Base-by-base conservation (phyloP, 176 grass and related monocot genomes). In the Oryza glaberrima region DNA sequence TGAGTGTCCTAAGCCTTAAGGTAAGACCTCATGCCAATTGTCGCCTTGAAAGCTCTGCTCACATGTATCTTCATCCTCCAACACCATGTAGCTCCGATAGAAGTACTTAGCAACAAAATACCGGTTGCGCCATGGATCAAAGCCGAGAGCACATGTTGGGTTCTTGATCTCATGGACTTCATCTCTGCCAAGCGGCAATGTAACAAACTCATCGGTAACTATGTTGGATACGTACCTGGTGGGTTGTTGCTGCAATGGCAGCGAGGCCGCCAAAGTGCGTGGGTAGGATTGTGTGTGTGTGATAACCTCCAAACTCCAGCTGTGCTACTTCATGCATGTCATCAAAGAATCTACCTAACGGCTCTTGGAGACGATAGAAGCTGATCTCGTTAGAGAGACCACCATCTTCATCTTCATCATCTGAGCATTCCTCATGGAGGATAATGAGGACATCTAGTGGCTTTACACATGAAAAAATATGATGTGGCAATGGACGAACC, bases 251-350 rank as follows among this genome's bases (percentile, higher is more conserved):
- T 35, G 34, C 34, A 35, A 35, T n/a, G 45, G 78, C 85, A 34
- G 67, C 15, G 0, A 86, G 70, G 35, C 77, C 85, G 34, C 75
- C 60, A 46, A 3, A 86, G 70, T 86, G 58, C 60, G 34, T 20
- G n/a, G 45, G 40, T 3, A 41, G 40, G 40, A 41, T 41, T 5
- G 20, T 35, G 34, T 16, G 43, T 65, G 19, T 16, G 63, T 45
- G 77, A 79, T 47, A 3, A 17, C 16, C 64, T 41, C 80, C 9
- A 0, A 65, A 2, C 7, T 80, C 3, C 28, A 80, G 32, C 43
- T 72, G 34, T 3, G 34, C 34, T 4, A 35, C 34, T 35, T 35
- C 34, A 35, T 3, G 34, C 34, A 3, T 41, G 40, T 41, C 45
- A 9, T 35, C 46, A 13, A 32, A 6, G 54, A 64, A 3, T 4